These are phyloP conservation scores for Colletotrichum higginsianum DNA, from an alignment of 2,329 filamentous ascomycete genomes.

Conservation along the genomic window DNA sequence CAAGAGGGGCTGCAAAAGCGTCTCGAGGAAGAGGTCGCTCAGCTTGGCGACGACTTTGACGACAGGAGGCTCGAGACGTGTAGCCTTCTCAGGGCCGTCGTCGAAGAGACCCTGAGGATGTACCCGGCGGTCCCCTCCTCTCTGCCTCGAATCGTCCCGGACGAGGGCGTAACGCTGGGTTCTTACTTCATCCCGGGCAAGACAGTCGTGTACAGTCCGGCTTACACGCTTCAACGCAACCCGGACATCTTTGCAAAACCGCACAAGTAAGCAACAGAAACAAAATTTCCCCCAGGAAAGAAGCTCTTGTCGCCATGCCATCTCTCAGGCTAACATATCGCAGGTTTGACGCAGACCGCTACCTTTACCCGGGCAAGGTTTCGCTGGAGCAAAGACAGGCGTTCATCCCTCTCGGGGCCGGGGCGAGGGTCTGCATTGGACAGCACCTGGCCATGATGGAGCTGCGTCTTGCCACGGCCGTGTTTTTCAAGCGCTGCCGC, in stretches of 20 bases:
- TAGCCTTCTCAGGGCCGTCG: conserved; percentile 58
- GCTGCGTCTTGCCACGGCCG: conserved; percentile 64
- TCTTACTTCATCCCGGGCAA: conserved; percentile 58
- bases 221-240: conserved; percentile 64
- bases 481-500: conserved; percentile 66
- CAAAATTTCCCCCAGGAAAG: too few relatives aligned
- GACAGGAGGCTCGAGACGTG: conserved; percentile 54
- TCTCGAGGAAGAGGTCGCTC: conserved; percentile 53
- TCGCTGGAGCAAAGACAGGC: conserved; percentile 59
- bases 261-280: conserved; percentile 40
- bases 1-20: conserved; percentile 48
- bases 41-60: conserved; percentile 45
- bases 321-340: conserved; percentile 15
- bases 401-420: conserved; percentile 67
- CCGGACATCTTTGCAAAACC: conserved; percentile 58
- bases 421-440: conserved; percentile 65
- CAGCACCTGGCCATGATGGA: conserved; percentile 72
- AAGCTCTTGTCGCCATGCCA: too few relatives aligned
- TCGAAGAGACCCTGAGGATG: conserved; percentile 62
- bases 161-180: conserved; percentile 54
- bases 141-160: conserved; percentile 58
- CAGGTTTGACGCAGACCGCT: conserved; percentile 21
- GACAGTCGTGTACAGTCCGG: conserved; percentile 57
- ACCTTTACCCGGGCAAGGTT: conserved; percentile 35
- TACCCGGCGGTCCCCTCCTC: conserved; percentile 57